Percentiles rank a stretch among this genome's conserved stretches.
Conservation (phyloP, 306 rosid species). For the Vigna reflexopilosa region DNA sequence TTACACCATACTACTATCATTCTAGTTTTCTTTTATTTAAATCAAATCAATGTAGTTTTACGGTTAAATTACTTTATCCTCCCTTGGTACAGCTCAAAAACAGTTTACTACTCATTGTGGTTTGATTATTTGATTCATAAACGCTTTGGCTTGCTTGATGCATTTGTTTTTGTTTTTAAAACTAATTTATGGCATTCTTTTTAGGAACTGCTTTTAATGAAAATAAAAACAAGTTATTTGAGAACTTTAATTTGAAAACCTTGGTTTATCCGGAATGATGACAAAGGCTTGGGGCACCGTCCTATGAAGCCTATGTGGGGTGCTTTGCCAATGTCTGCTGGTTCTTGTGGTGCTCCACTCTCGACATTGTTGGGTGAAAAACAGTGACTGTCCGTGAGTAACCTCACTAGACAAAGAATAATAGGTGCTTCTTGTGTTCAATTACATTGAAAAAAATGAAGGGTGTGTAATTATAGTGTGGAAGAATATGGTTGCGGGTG, state of each 20-base stretch:
- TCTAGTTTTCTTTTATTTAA: background rate
- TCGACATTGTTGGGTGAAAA: background rate
- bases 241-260: background rate
- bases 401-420: background rate
- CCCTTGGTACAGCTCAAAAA: background rate
- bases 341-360: slow-evolving; percentile 10
- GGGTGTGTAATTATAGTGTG: background rate
- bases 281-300: background rate
- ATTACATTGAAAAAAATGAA: background rate
- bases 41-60: background rate
- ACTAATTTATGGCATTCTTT: background rate
- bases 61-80: background rate
- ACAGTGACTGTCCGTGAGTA: background rate
- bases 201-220: background rate
- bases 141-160: background rate
- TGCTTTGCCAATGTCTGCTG: background rate
- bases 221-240: background rate
- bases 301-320: background rate
- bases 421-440: background rate
- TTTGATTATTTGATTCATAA: background rate
- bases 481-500: background rate
- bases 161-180: background rate
- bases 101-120: background rate
- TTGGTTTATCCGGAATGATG: background rate
- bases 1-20: background rate